Evolutionary conservation across 768 basidiomycete genomes (phyloP).

Genomic region (Paxillus ammoniavirescens): DNA sequence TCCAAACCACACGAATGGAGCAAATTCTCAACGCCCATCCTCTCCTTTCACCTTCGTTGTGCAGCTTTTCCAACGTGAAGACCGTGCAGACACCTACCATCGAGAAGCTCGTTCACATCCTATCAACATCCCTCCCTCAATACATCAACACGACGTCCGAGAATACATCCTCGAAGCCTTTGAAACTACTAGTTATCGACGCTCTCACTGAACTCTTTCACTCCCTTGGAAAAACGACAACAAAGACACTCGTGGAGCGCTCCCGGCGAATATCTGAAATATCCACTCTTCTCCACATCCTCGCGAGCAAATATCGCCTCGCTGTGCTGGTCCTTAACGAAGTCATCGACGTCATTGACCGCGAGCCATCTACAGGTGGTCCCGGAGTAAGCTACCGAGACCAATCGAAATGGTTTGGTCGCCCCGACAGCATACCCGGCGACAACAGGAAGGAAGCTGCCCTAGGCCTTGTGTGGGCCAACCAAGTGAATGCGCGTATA

Average conservation of each 20-base stretch:
- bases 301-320: conserved; percentile 62
- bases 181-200: conserved; percentile 84
- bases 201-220: conserved; percentile 86
- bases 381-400: conserved; percentile 56
- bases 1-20: conserved; percentile 66
- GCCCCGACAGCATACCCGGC: conserved; percentile 56
- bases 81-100: conserved; percentile 58
- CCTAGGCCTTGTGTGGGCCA: conserved; percentile 91
- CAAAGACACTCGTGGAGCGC: conserved; percentile 66
- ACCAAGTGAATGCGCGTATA: conserved; percentile 83
- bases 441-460: conserved; percentile 74
- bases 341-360: conserved; percentile 75
- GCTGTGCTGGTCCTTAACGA: conserved; percentile 89
- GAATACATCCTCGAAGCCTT: conserved; percentile 44
- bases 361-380: conserved; percentile 12
- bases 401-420: conserved; percentile 76
- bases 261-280: conserved; percentile 68
- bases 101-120: conserved; percentile 51
- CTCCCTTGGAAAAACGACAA: conserved; percentile 54
- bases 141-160: conserved; percentile 41
- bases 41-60: conserved; percentile 40
- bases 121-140: conserved; percentile 52
- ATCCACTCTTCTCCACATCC: conserved; percentile 63
- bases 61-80: conserved; percentile 56
- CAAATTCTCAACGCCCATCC: conserved; percentile 61